phyloP scores from a whole-genome alignment of 805 yeast genomes.

The Diddensiella caesifluorescens region DNA sequence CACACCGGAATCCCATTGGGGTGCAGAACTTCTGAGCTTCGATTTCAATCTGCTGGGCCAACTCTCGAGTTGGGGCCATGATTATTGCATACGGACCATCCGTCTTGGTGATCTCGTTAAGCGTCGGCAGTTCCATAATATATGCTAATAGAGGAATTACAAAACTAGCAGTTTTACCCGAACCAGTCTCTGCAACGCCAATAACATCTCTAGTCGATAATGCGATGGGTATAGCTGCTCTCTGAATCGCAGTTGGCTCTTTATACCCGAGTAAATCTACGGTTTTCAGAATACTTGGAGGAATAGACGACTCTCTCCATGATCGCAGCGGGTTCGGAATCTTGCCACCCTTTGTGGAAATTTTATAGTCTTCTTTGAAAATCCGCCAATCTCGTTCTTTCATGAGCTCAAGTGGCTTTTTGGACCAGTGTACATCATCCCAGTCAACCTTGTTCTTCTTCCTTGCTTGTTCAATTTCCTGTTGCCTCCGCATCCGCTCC shows the following conservation, averaged over 20 bases:
- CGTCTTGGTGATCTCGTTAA: constrained; percentile 41
- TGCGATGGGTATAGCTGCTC: constrained; percentile 78
- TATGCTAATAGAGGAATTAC: constrained; percentile 64
- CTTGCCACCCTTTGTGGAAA: constrained; percentile 46
- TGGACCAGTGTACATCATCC: constrained; percentile 55
- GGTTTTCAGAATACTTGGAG: constrained; percentile 36
- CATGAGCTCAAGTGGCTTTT: constrained; percentile 63
- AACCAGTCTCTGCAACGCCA: constrained; percentile 95
- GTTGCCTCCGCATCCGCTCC: constrained; percentile 20
- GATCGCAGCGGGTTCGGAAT: constrained; percentile 56
- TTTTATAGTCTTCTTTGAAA: constrained; percentile 69
- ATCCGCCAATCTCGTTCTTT: constrained; percentile 84
- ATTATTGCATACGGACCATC: constrained; percentile 74
- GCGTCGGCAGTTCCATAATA: constrained; percentile 42
- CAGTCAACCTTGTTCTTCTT: constrained; percentile 18
- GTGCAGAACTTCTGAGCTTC: constrained; percentile 54
- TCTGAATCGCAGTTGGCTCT: constrained; percentile 85
- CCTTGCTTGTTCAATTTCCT: constrained; percentile 23
- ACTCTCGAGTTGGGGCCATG: constrained; percentile 89
- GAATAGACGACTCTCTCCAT: constrained; percentile 65
- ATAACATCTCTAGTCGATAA: constrained; percentile 57
- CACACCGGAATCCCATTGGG: constrained; percentile 36
- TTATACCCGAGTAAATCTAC: constrained; percentile 38
- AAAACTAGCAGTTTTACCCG: constrained; percentile 89
- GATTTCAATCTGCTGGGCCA: constrained; percentile 77